Conservation (phyloP, 1,139 yeast genomes). For the Zygosaccharomyces sapae region DNA sequence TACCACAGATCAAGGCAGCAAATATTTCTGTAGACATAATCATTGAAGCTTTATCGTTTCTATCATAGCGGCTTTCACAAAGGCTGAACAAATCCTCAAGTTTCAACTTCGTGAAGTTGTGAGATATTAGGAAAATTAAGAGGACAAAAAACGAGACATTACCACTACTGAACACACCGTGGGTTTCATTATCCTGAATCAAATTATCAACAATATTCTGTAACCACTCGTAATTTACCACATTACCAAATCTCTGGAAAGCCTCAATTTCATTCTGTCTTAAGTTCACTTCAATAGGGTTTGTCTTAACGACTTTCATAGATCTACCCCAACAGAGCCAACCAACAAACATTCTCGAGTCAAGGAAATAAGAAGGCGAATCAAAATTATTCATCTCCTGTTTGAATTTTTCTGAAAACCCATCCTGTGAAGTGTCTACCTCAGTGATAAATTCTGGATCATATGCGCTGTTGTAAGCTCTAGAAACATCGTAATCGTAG, state of each 20-base stretch:
- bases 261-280: slow-evolving; percentile 41
- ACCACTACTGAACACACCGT: slow-evolving; percentile 56
- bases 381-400: slow-evolving; percentile 51
- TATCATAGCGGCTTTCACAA: slow-evolving; percentile 47
- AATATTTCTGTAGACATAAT: slow-evolving; percentile 58
- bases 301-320: slow-evolving; percentile 42
- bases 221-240: slow-evolving; percentile 59
- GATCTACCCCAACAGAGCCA: slow-evolving; percentile 76
- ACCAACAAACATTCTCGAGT: slow-evolving; percentile 55
- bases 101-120: slow-evolving; percentile 38
- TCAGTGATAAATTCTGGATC: slow-evolving; percentile 40
- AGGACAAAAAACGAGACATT: slow-evolving; percentile 53
- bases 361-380: slow-evolving; percentile 53
- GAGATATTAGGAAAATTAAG: slow-evolving; percentile 45
- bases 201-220: slow-evolving; percentile 49
- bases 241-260: slow-evolving; percentile 44
- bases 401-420: slow-evolving; percentile 45
- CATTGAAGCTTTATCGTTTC: slow-evolving; percentile 63
- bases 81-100: slow-evolving; percentile 48
- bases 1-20: slow-evolving; percentile 53
- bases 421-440: slow-evolving; percentile 43
- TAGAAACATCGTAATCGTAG: slow-evolving; percentile 49
- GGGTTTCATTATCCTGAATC: slow-evolving; percentile 62
- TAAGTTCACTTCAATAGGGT: slow-evolving; percentile 37
- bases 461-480: slow-evolving; percentile 44